Base-by-base conservation (phyloP, 768 basidiomycete species). In the Porphyrellus cyaneotinctus region DNA sequence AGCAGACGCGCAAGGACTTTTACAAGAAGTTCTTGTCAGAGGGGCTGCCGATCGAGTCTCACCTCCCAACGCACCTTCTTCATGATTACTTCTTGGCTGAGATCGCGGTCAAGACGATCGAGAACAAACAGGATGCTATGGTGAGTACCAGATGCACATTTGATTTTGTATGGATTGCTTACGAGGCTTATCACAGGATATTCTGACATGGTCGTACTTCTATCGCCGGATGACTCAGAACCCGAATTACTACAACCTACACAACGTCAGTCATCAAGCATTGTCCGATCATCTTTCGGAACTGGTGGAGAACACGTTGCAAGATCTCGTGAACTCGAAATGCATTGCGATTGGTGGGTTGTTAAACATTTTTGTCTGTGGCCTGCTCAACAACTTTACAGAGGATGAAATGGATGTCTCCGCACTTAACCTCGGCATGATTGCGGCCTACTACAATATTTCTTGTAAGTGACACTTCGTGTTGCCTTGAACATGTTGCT, bases 11-110 rank as follows among this genome's bases (percentile, higher is more conserved):
- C 32, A 99, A 98, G 70, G 95, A 98, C 67, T 99, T 98, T 71
- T 98, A 95, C 80, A 95, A 94, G 74, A 98, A 97, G 70, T 98
- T 98, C 82, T 70, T 99, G 46, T 86, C 87, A 1, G 95, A 98
- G 67, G 97, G 95, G n/a, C 73, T 99, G 24, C 97, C 95, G 7
- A 97, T 98, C 58, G 97, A 99, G 68, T 95, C 91, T 0, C 93
- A 95, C 67, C 73, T 98, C 4, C 85, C 95, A 1, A 92, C 91
- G 0, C 87, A 93, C 66, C 74, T 88, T 52, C 74, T 99, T 2
- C 95, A 97, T 62, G 97, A 98, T 66, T 97, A 97, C 70, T 97
- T 98, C 83, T 79, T 97, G 46, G 93, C 95, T 0, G 97, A 98
- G 70, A 97, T 98, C 58, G 95, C 95, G 10, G 94, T 97, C 37